These are phyloP conservation scores for Cicer bijugum DNA, from an alignment of 306 rosid genomes.

Conservation along the genomic window DNA sequence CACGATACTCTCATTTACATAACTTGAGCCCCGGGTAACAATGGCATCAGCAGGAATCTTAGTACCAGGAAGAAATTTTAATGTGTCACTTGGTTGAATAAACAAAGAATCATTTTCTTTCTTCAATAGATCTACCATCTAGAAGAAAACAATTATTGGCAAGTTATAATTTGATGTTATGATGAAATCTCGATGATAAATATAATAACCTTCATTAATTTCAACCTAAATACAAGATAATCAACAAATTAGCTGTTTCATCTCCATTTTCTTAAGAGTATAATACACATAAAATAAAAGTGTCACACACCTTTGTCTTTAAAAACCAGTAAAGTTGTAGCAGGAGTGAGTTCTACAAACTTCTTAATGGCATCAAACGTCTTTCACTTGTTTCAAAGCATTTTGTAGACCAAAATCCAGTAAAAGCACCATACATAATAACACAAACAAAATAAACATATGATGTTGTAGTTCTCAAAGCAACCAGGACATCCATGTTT, in stretches of 20 bases:
- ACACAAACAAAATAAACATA: conserved; percentile 87
- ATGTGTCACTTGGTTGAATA: conserved; percentile 80
- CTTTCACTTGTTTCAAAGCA: conserved; percentile 98
- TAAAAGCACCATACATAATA: conserved; percentile 87
- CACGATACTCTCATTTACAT: conserved; percentile 93
- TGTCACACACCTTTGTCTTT: conserved; percentile 69
- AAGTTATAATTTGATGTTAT: too few species aligned
- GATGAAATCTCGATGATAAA: conserved; percentile 24
- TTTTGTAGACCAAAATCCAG: conserved; percentile 93
- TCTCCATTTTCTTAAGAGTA: conserved; percentile 3
- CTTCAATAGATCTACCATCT: conserved; percentile 72
- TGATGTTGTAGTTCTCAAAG: conserved; percentile 94
- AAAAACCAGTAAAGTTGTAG: conserved; percentile 74
- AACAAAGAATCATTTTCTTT: conserved; percentile 87
- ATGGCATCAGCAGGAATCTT: conserved; percentile 91
- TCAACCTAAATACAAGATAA: conserved; percentile 26
- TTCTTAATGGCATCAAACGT: conserved; percentile 98
- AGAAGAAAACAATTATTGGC: neutral
- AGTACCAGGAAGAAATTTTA: conserved; percentile 91
- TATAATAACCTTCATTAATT: conserved; percentile 17
- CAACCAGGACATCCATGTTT: conserved; percentile 96
- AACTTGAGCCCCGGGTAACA: conserved; percentile 90
- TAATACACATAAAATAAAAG: conserved; percentile 26
- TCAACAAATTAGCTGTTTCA: neutral
- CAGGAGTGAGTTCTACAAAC: conserved; percentile 86